Evolutionary conservation across 2,329 filamentous ascomycete genomes (phyloP).

Genomic region (Apiospora phragmitis): DNA sequence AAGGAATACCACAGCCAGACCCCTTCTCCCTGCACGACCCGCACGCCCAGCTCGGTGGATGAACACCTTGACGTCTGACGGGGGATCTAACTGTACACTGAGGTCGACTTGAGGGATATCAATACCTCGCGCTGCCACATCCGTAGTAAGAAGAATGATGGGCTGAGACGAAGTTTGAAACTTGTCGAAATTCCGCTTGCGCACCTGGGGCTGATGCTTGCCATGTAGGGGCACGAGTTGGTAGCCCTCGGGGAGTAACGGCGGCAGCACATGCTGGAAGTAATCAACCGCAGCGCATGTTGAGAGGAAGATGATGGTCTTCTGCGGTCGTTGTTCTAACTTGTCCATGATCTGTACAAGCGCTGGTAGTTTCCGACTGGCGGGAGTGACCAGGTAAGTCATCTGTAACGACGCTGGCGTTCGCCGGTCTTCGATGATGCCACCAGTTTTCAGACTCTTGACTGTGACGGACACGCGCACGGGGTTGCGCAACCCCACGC

Average conservation of each 20-base stretch:
- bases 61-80: slow-evolving; percentile 87
- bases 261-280: slow-evolving; percentile 77
- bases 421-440: slow-evolving; percentile 72
- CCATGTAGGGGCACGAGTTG: slow-evolving; percentile 82
- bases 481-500: slow-evolving; percentile 88
- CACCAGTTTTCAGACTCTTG: slow-evolving; percentile 68
- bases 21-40: slow-evolving; percentile 83
- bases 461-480: slow-evolving; percentile 95
- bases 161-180: slow-evolving; percentile 76
- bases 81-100: slow-evolving; percentile 84
- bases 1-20: slow-evolving; percentile 82
- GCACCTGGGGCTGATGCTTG: slow-evolving; percentile 84
- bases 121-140: slow-evolving; percentile 85
- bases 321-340: slow-evolving; percentile 73
- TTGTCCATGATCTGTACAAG: slow-evolving; percentile 69
- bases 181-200: slow-evolving; percentile 81
- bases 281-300: slow-evolving; percentile 96
- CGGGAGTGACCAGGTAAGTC: slow-evolving; percentile 75
- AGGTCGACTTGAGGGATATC: slow-evolving; percentile 92
- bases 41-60: slow-evolving; percentile 91
- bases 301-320: slow-evolving; percentile 88
- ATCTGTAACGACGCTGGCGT: slow-evolving; percentile 93
- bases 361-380: slow-evolving; percentile 78
- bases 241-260: slow-evolving; percentile 68
- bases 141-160: slow-evolving; percentile 85